Percentiles rank a stretch among this genome's conserved stretches.
Conservation (phyloP, 2,329 filamentous ascomycete species). For the Tolypocladium paradoxum region DNA sequence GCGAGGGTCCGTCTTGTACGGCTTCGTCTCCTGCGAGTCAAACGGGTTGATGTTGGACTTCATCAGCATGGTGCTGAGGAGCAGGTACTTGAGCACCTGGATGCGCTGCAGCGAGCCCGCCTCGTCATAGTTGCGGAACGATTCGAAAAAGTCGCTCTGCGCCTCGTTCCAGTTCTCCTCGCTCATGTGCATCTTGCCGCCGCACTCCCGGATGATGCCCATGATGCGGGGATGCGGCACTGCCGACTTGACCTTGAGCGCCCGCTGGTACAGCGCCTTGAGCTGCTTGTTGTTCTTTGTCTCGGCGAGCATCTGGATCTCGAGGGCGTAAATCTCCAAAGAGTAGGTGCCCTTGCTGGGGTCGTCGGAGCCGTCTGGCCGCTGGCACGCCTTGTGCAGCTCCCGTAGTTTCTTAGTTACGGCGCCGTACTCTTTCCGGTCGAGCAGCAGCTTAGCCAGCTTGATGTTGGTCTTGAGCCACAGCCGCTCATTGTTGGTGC, state of each 20-base stretch:
- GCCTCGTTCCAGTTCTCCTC: slow-evolving; percentile 99
- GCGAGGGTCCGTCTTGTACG: slow-evolving; percentile 89
- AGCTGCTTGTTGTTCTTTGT: slow-evolving; percentile 96
- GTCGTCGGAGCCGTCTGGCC: slow-evolving; percentile 78
- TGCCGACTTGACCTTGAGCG: slow-evolving; percentile 86
- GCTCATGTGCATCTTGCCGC: slow-evolving; percentile 99
- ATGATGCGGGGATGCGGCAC: slow-evolving; percentile 98
- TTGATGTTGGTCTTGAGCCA: slow-evolving; percentile 99
- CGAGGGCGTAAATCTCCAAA: slow-evolving; percentile 88
- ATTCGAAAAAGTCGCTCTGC: slow-evolving; percentile 96
- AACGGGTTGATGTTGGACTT: slow-evolving; percentile 98
- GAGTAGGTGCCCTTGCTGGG: slow-evolving; percentile 94
- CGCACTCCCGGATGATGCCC: slow-evolving; percentile 97
- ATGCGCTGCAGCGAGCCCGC: slow-evolving; percentile 92
- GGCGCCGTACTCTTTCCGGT: slow-evolving; percentile 76
- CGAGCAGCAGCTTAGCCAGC: slow-evolving; percentile 80
- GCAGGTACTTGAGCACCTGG: slow-evolving; percentile 92
- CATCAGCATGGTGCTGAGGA: slow-evolving; percentile 97
- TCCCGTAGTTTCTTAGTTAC: slow-evolving; percentile 78
- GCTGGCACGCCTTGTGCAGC: slow-evolving; percentile 80
- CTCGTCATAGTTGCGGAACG: slow-evolving; percentile 97
- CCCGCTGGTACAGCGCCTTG: slow-evolving; percentile 84
- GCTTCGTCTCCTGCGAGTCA: slow-evolving; percentile 96
- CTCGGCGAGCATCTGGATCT: slow-evolving; percentile 98
- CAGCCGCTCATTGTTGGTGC: slow-evolving; percentile 90